Percentiles rank a stretch among this genome's conserved stretches.
Evolutionary conservation across 1,284 basidiomycete genomes (phyloP).

Genomic region (Moesziomyces globuligerus): DNA sequence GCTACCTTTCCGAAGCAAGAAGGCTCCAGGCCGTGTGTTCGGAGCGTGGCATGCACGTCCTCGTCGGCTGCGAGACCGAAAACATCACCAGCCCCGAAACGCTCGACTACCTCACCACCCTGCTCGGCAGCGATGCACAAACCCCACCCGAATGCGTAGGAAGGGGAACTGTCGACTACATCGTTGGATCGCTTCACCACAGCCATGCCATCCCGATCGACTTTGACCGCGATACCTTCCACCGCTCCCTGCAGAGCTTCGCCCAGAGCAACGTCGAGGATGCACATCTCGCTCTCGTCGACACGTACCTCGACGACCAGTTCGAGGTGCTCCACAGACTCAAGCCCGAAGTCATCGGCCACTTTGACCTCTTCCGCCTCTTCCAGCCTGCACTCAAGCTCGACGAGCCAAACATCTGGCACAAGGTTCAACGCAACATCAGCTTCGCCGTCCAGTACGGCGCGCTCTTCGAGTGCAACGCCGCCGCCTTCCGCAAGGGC

Average conservation of each 20-base stretch:
- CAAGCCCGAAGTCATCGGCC: slow-evolving; percentile 89
- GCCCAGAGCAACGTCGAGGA: slow-evolving; percentile 4
- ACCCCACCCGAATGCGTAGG: slow-evolving; percentile 25
- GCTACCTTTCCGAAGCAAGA: slow-evolving; percentile 80
- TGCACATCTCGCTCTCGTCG: slow-evolving; percentile 34
- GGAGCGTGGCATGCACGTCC: slow-evolving; percentile 73
- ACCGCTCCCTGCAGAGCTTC: slow-evolving; percentile 73
- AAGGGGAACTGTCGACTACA: slow-evolving; percentile 76
- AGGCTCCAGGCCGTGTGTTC: slow-evolving; percentile 72
- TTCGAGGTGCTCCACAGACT: slow-evolving; percentile 70
- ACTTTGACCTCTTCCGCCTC: slow-evolving; percentile 75
- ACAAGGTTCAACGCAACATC: slow-evolving; percentile 81
- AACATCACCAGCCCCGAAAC: slow-evolving; percentile 78
- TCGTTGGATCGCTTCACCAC: slow-evolving; percentile 95
- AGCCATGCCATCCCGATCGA: slow-evolving; percentile 89
- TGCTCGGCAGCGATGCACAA: slow-evolving; percentile 69
- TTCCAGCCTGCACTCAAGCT: slow-evolving; percentile 73
- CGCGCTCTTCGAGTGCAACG: slow-evolving; percentile 91
- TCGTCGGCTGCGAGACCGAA: slow-evolving; percentile 94
- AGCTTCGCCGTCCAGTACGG: slow-evolving; percentile 80
- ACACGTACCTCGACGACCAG: slow-evolving; percentile 60
- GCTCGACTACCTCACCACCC: slow-evolving; percentile 69
- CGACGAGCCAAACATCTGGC: slow-evolving; percentile 70
- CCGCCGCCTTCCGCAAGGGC: slow-evolving; percentile 89
- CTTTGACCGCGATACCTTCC: slow-evolving; percentile 81